phyloP scores from a whole-genome alignment of 768 basidiomycete species.

The Pleurotus eryngii region DNA sequence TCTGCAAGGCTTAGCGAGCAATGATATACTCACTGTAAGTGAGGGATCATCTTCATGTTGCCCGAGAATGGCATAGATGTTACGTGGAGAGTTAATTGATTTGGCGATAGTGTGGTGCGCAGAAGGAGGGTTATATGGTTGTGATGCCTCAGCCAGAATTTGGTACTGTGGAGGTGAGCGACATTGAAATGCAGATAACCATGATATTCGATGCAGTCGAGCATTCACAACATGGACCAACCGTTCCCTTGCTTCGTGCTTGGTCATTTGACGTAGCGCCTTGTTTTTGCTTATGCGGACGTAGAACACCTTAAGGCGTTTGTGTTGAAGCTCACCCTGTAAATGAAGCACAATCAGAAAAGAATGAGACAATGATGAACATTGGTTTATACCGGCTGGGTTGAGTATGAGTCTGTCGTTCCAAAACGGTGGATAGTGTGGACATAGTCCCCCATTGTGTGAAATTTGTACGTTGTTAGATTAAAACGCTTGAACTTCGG shows the following conservation, averaged over 20 bases:
- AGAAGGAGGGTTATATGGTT: too few species aligned
- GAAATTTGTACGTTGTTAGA: conserved; percentile 9
- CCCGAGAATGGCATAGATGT: conserved; percentile 9
- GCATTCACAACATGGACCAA: conserved; percentile 1
- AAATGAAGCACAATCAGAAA: too few species aligned
- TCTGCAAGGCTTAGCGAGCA: too few species aligned
- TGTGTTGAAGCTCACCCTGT: conserved; percentile 35
- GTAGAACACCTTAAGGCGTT: conserved; percentile 27
- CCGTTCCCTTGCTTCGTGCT: conserved; percentile 10
- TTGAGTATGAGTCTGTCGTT: conserved; percentile 9
- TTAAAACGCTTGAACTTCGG: too few species aligned
- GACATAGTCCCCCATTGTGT: conserved; percentile 7
- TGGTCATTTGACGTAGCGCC: conserved; percentile 20
- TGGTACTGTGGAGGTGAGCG: too few species aligned
- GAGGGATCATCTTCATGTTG: conserved; percentile 22
- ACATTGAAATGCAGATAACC: too few species aligned
- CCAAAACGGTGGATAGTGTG: conserved; percentile 5
- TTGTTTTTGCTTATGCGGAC: conserved; percentile 23
- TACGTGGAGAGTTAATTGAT: conserved; percentile 9
- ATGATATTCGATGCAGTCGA: too few species aligned
- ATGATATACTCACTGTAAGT: too few species aligned
- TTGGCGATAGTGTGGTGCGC: conserved; percentile 23
- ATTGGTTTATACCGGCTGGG: conserved; percentile 9
- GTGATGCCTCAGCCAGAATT: too few species aligned
- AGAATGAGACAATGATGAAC: too few species aligned